Base-by-base conservation (phyloP, 1,139 yeast species). In the Geotrichum histeridarum region DNA sequence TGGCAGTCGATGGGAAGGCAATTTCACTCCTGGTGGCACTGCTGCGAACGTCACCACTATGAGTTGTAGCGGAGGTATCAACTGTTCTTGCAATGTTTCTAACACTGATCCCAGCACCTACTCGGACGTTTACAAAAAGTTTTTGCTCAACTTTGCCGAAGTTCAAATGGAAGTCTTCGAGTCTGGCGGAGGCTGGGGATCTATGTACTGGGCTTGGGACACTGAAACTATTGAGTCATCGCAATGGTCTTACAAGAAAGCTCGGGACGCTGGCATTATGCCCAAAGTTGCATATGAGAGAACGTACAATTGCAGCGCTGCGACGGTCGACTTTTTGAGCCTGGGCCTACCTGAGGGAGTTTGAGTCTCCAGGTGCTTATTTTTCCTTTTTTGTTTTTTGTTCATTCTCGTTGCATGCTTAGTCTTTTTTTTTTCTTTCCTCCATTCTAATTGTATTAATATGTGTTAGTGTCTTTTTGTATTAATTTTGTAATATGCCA, bases 1-100 rank as follows among this genome's bases (percentile, higher is more conserved):
- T 55, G 95, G 96, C 50, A 82, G 95, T 17, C 79, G 96, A 64
- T 88, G 81, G 76, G 88, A 86, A 48, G 94, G 90, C 30, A 60
- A 60, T 12, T 67, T 58, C 52, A 56, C 61, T 47, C 66, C 66
- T 9, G 52, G 68, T 2, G 52, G 45, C 27, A 57, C 47, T 2
- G 27, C 58, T 4, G 45, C 30, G 1, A 57, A 58, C 7, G 64
- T 68, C 1, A 53, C 60, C 17, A 55, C 61, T 8, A 68, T 68
- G 1, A 54, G 63, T 2, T 68, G 71, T 46, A 61, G 67, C n/a
- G 64, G 58, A 1, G 62, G 60, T 8, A 42, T 56, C 39, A 60
- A 63, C 53, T 70, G 73, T 53, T 60, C 68, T 8, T 70, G 73
- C 56, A 42, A 48, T 31, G 63, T 61, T 8, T 59, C 69, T 2